Percentiles rank a stretch among this genome's conserved stretches.
Conservation (phyloP, 1,139 yeast genomes). For the Candida sanyaensis region DNA sequence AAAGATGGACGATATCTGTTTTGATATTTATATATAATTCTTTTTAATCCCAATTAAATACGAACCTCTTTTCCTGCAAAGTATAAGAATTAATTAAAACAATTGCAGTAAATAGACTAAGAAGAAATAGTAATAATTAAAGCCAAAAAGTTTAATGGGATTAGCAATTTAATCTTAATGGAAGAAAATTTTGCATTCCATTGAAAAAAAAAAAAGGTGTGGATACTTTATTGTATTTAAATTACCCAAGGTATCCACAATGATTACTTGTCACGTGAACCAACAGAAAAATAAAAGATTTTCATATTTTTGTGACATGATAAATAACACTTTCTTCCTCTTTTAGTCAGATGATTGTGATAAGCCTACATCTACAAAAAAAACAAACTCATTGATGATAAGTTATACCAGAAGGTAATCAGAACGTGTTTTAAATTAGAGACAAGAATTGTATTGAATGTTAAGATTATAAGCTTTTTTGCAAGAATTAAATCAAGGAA, state of each 20-base stretch:
- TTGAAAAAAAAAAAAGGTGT: background rate
- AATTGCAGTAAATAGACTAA: background rate
- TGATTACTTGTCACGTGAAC: slow-evolving; percentile 4
- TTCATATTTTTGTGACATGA: no score
- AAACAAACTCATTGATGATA: no score
- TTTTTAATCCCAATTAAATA: background rate
- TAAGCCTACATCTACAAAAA: no score
- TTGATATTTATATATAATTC: background rate
- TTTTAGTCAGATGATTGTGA: background rate
- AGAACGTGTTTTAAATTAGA: no score
- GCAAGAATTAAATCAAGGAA: no score
- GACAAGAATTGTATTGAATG: no score
- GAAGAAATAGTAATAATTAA: background rate
- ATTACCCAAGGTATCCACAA: slow-evolving; percentile 1
- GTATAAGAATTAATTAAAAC: background rate
- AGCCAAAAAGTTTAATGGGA: no score
- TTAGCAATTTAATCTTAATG: no score
- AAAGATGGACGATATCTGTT: background rate
- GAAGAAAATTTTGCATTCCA: background rate
- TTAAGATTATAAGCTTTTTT: no score
- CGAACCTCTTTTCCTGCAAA: background rate
- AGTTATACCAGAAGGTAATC: no score
- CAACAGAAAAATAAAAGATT: background rate
- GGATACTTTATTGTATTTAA: slow-evolving; percentile 1
- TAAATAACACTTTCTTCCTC: no score